phyloP scores from a whole-genome alignment of 495 filamentous ascomycete species.

The Annulohypoxylon moriforme region DNA sequence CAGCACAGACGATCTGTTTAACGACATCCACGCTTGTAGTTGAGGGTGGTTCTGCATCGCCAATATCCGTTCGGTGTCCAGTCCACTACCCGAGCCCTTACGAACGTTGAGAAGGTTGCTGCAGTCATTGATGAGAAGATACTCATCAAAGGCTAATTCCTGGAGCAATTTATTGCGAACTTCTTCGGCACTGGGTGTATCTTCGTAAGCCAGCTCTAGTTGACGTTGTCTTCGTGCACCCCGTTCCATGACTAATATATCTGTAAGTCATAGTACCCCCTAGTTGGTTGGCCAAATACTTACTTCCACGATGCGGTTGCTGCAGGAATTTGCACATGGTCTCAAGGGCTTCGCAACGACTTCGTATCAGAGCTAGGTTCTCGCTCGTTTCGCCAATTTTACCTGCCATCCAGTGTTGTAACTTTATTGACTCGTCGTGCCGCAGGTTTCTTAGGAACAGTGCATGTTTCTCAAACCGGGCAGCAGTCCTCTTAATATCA shows the following conservation, averaged over 20 bases:
- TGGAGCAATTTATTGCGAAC: neutral
- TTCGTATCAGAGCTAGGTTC: neutral
- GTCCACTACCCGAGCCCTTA: neutral
- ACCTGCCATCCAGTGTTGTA: conserved; percentile 9
- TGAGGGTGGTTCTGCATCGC: neutral
- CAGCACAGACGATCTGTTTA: conserved; percentile 9
- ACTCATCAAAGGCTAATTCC: neutral
- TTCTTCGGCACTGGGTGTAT: neutral
- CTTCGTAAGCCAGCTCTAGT: neutral
- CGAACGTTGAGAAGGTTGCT: neutral
- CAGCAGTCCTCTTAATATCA: conserved; percentile 18
- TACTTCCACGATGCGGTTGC: neutral
- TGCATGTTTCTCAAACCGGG: conserved; percentile 19
- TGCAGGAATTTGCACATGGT: neutral
- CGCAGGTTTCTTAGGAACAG: neutral
- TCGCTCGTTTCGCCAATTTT: neutral
- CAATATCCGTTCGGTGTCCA: neutral
- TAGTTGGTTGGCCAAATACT: neutral
- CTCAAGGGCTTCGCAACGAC: neutral
- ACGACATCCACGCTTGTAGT: conserved; percentile 14
- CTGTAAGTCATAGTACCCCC: neutral
- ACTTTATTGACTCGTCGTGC: neutral
- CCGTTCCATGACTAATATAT: neutral
- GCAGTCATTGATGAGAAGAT: neutral
- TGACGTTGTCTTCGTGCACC: neutral